Percentiles rank a stretch among this genome's conserved stretches.
Conservation (phyloP, 768 basidiomycete species). For the Lyophyllum decastes region DNA sequence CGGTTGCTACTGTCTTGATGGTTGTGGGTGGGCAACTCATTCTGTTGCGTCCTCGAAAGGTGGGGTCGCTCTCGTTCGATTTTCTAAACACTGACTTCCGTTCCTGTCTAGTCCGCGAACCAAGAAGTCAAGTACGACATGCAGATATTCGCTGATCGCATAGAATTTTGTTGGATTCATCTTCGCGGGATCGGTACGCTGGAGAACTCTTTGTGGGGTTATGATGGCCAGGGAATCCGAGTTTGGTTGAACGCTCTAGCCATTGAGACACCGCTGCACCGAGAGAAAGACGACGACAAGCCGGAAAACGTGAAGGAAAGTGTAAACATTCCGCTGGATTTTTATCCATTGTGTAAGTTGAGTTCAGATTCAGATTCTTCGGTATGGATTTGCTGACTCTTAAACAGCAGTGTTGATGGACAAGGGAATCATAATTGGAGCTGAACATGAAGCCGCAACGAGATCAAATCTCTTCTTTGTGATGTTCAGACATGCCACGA, state of each 20-base stretch:
- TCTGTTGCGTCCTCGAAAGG: conserved; percentile 87
- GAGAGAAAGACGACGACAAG: conserved; percentile 31
- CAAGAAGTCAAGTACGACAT: conserved; percentile 96
- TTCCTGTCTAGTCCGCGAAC: conserved; percentile 58
- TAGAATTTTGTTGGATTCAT: conserved; percentile 99
- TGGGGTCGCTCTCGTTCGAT: conserved; percentile 21
- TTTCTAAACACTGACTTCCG: background rate
- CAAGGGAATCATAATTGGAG: conserved; percentile 97
- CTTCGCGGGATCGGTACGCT: conserved; percentile 88
- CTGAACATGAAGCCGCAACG: conserved; percentile 83
- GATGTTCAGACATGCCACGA: conserved; percentile 90
- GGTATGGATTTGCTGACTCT: conserved; percentile 7
- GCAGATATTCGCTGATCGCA: conserved; percentile 94
- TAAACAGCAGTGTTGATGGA: conserved; percentile 92
- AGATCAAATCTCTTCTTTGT: conserved; percentile 81
- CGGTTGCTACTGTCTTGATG: conserved; percentile 94
- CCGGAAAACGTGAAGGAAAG: conserved; percentile 81
- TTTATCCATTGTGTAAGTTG: conserved; percentile 89
- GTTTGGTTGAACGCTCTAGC: conserved; percentile 96
- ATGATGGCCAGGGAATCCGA: conserved; percentile 85
- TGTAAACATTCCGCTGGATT: conserved; percentile 88
- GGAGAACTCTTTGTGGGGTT: conserved; percentile 98
- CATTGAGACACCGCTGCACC: conserved; percentile 61
- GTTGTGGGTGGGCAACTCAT: conserved; percentile 92
- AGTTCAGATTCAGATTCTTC: conserved; percentile 5